A percentile compares a stretch with the other conserved stretches of the same genome.
phyloP scores from a whole-genome alignment of 306 rosid species.

The Trifolium fragiferum region DNA sequence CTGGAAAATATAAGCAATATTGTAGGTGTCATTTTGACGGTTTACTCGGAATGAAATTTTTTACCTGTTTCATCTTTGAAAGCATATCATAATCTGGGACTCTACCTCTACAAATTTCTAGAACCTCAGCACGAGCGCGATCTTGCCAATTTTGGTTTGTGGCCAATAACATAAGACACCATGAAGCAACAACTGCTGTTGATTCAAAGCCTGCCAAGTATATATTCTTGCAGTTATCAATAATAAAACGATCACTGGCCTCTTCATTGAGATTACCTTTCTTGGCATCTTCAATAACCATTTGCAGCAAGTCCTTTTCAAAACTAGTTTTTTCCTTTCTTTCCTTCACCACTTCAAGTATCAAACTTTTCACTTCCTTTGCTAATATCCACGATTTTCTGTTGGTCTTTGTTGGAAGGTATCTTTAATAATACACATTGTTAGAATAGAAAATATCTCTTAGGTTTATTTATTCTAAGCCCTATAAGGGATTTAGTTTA shows the following conservation, averaged over 20 bases:
- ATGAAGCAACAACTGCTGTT: slow-evolving; percentile 49
- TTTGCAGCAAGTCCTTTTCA: slow-evolving; percentile 48
- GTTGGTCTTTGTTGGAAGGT: slow-evolving; percentile 61
- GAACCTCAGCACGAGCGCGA: slow-evolving; percentile 48
- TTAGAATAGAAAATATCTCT: too few relatives aligned
- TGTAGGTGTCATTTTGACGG: background rate
- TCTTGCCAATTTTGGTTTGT: slow-evolving; percentile 57
- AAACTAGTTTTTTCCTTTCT: slow-evolving; percentile 21
- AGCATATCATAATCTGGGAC: slow-evolving; percentile 48
- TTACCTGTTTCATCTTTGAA: slow-evolving; percentile 55
- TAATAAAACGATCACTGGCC: background rate
- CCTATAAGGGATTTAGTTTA: too few relatives aligned
- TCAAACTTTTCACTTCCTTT: slow-evolving; percentile 51
- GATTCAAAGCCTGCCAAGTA: slow-evolving; percentile 34
- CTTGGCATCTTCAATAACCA: slow-evolving; percentile 46
- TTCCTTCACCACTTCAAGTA: slow-evolving; percentile 45
- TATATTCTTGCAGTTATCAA: slow-evolving; percentile 35
- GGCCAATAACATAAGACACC: slow-evolving; percentile 60
- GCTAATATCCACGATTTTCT: slow-evolving; percentile 31
- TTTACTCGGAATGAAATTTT: background rate
- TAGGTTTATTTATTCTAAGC: too few relatives aligned
- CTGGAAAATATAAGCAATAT: too few relatives aligned
- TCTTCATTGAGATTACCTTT: slow-evolving; percentile 39
- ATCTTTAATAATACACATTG: slow-evolving; percentile 5
- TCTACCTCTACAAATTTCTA: slow-evolving; percentile 37